A percentile compares a stretch with the other conserved stretches of the same genome.
Evolutionary conservation across 805 yeast species (phyloP).

Genomic region (Komagataella ulmi): DNA sequence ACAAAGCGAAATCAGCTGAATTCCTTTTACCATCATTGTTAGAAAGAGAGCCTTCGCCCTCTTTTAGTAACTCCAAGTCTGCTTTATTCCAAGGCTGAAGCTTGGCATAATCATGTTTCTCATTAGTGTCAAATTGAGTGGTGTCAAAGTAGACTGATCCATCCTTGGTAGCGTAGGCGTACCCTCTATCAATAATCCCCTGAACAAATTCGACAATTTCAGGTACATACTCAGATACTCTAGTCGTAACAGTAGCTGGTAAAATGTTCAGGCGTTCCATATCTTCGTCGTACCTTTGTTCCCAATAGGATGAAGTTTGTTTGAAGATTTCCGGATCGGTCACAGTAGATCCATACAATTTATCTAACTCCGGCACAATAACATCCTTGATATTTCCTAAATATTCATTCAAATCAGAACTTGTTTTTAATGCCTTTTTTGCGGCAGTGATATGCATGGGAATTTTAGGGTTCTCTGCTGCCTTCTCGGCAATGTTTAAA

Average conservation of each 20-base stretch:
- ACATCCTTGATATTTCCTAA: constrained; percentile 56
- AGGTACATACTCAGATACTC: constrained; percentile 93
- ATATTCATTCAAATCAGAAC: constrained; percentile 20
- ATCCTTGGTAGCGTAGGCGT: constrained; percentile 69
- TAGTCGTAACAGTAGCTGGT: constrained; percentile 75
- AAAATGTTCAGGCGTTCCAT: constrained; percentile 78
- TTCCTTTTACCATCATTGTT: constrained; percentile 49
- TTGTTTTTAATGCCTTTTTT: constrained; percentile 24
- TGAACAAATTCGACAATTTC: constrained; percentile 76
- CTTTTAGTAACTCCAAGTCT: constrained; percentile 69
- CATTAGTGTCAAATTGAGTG: constrained; percentile 55
- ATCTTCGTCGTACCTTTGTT: constrained; percentile 68
- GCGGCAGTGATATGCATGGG: constrained; percentile 73
- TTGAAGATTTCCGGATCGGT: constrained; percentile 79
- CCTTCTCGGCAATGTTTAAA: constrained; percentile 35
- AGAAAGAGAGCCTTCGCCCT: constrained; percentile 84
- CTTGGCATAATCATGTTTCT: constrained; percentile 80
- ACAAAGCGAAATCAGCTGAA: constrained; percentile 83
- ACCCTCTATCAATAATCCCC: constrained; percentile 65
- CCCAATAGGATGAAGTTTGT: constrained; percentile 83
- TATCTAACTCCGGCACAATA: constrained; percentile 60
- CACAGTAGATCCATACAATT: constrained; percentile 57
- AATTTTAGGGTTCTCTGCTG: constrained; percentile 61
- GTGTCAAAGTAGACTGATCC: constrained; percentile 98
- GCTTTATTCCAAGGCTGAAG: constrained; percentile 98